Conservation (phyloP, 2,329 filamentous ascomycete genomes). For the Scortechinia acanthostroma region DNA sequence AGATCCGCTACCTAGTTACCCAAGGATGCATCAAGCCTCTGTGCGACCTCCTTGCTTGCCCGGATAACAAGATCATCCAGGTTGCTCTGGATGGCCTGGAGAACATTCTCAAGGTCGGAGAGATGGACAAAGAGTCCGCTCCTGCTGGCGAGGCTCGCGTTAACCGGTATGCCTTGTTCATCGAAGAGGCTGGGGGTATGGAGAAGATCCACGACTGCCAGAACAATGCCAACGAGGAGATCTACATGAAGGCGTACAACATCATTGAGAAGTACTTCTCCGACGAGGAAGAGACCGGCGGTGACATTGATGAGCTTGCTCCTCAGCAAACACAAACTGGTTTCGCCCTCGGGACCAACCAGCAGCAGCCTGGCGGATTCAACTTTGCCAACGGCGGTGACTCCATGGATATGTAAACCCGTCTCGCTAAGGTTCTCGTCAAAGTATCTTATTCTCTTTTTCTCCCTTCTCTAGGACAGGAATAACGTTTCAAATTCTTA, state of each 20-base stretch:
- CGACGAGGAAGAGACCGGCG: constrained; percentile 89
- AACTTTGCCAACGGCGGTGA: constrained; percentile 73
- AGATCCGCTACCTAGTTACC: constrained; percentile 88
- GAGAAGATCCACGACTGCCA: constrained; percentile 99
- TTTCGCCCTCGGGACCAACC: constrained; percentile 36
- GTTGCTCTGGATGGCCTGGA: constrained; percentile 94
- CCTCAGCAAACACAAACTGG: constrained; percentile 66
- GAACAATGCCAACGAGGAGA: constrained; percentile 99
- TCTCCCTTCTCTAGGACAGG: no score
- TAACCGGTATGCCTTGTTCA: constrained; percentile 95
- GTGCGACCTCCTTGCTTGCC: constrained; percentile 88
- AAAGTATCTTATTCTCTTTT: no score
- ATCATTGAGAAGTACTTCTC: constrained; percentile 99
- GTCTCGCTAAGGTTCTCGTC: no score
- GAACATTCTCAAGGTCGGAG: constrained; percentile 98
- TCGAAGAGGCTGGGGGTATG: constrained; percentile 98
- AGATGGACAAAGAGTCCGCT: constrained; percentile 90
- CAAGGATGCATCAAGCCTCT: constrained; percentile 96
- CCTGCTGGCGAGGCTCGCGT: constrained; percentile 71
- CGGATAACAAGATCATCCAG: constrained; percentile 99
- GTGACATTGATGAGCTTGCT: constrained; percentile 59
- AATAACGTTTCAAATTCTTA: no score
- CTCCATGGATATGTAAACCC: constrained; percentile 57
- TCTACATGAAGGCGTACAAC: constrained; percentile 99
- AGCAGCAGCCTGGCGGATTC: constrained; percentile 69